Evolutionary conservation across 805 yeast species (phyloP).

Genomic region (Starmerella floris): DNA sequence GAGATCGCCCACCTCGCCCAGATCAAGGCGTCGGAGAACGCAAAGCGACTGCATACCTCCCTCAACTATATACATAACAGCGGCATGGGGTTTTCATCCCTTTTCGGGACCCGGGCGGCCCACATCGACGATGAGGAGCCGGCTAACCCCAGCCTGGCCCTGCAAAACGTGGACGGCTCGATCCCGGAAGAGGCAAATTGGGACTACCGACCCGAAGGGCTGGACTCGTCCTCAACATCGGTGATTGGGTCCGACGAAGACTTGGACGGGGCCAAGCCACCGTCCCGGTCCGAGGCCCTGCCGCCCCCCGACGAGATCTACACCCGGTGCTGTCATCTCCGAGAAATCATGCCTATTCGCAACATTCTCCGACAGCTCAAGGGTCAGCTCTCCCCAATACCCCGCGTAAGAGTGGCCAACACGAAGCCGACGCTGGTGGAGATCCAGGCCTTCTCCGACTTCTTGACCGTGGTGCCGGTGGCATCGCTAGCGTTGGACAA

Average conservation of each 20-base stretch:
- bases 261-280: neutral
- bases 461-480: slow-evolving; percentile 72
- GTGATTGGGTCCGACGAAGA: neutral
- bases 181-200: slow-evolving; percentile 1
- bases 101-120: neutral
- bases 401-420: slow-evolving; percentile 57
- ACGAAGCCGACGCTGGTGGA: slow-evolving; percentile 88
- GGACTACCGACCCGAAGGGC: neutral
- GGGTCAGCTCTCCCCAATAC: slow-evolving; percentile 63
- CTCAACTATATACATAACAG: neutral
- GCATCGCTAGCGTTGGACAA: slow-evolving; percentile 67
- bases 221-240: neutral
- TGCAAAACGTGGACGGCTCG: neutral
- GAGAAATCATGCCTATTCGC: slow-evolving; percentile 86
- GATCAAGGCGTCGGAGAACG: slow-evolving; percentile 18
- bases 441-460: slow-evolving; percentile 76
- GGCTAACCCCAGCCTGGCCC: neutral
- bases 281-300: neutral
- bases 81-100: neutral
- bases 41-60: slow-evolving; percentile 15
- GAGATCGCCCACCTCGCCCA: slow-evolving; percentile 14
- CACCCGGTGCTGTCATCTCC: slow-evolving; percentile 82
- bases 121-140: slow-evolving; percentile 11
- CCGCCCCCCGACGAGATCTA: slow-evolving; percentile 41
- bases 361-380: slow-evolving; percentile 72